Base-by-base conservation (phyloP, 2,329 filamentous ascomycete species). In the Orbilia oligospora region DNA sequence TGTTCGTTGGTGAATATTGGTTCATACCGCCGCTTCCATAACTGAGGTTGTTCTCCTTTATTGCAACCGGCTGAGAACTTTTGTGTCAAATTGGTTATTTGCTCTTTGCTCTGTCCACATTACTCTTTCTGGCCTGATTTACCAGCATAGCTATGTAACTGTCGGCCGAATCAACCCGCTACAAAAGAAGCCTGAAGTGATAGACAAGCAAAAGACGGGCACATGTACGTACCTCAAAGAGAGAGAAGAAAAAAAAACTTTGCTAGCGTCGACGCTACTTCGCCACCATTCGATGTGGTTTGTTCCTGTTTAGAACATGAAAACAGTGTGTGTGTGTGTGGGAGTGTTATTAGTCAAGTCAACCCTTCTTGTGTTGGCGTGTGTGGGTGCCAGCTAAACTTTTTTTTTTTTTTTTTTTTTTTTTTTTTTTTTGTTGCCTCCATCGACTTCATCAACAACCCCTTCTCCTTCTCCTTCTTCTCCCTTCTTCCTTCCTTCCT, bases 191-290 rank as follows among this genome's bases (percentile, higher is more conserved):
- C 44, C 44, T 46, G 44, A 46, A 46, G 44, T 46, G 44, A 36
- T 14, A 46, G 68, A 48, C 14, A 51, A 5, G 3, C 20, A 46
- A n/a, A 46, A n/a, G n/a, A 46, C 18, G 44, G 5, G 18, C 44
- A 18, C 10, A 20, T 46, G 44, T 46, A 46, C 18, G 10, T 20
- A 46, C 44, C 5, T 27, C 51, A 65, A 56, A 30, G 64, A 48
- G 41, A 63, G 27, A 70, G n/a, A 58, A 65, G 56, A 24, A 16
- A 33, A 51, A 27, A 49, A 58, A 77, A 55, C 55, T 77, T 67
- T 77, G 53, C 33, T 77, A 77, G 73, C 73, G 66, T 77, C 55
- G 53, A 66, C 53, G 48, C 56, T 76, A 76, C 73, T 77, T 77
- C 53, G 66, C 67, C 73, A 77, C 73, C 46, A 36, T 49, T 36